phyloP scores from a whole-genome alignment of 2,329 filamentous ascomycete species.

The Ophiostoma perfectum region DNA sequence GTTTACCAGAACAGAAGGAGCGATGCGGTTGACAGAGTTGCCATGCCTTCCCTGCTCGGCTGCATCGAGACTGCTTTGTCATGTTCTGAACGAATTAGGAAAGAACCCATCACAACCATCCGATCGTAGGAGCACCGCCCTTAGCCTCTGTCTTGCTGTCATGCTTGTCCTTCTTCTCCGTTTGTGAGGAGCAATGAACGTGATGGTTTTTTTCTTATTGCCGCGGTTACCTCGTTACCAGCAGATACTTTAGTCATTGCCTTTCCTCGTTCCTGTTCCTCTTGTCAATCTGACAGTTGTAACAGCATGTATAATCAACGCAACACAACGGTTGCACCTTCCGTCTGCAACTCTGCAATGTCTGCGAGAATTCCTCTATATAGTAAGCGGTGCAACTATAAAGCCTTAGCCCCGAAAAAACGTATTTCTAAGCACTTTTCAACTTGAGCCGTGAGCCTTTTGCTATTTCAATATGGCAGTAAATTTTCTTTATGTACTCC shows the following conservation, averaged over 20 bases:
- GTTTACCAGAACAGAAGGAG: background rate
- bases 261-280: no score
- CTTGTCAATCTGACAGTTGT: background rate
- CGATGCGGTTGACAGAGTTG: background rate
- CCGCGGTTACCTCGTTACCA: no score
- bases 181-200: no score
- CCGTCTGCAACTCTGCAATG: background rate
- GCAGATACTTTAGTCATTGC: no score
- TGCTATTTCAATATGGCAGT: background rate
- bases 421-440: constrained; percentile 8
- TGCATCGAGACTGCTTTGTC: background rate
- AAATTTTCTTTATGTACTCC: constrained; percentile 1
- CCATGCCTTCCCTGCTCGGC: background rate
- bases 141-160: background rate
- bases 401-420: background rate
- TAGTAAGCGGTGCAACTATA: background rate
- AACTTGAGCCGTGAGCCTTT: background rate
- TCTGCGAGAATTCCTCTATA: background rate
- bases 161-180: background rate
- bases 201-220: no score
- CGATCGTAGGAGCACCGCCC: background rate
- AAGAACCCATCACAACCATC: background rate
- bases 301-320: constrained; percentile 1
- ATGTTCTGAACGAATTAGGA: background rate
- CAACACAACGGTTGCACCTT: background rate